Conservation (phyloP, 805 yeast genomes). For the Cyberlindnera meyerae region DNA sequence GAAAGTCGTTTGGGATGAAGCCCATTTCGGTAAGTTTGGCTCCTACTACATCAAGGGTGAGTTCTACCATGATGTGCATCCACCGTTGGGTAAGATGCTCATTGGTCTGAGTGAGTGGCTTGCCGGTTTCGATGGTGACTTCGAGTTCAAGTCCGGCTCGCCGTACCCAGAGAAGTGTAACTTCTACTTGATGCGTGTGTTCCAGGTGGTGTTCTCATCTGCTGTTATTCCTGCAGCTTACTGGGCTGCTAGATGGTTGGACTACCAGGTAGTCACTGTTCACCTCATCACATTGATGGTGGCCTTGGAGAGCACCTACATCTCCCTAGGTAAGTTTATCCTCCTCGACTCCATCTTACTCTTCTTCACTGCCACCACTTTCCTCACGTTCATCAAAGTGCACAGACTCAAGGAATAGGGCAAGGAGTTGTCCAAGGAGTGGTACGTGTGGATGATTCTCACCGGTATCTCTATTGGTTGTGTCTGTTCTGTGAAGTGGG, state of each 20-base stretch:
- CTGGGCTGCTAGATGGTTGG: constrained; percentile 58
- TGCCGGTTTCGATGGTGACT: constrained; percentile 81
- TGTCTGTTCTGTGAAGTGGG: constrained; percentile 85
- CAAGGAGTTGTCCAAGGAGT: constrained; percentile 34
- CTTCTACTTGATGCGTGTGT: constrained; percentile 61
- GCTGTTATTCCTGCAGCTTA: constrained; percentile 68
- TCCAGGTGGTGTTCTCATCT: constrained; percentile 65
- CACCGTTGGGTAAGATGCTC: constrained; percentile 79
- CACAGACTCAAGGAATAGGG: constrained; percentile 40
- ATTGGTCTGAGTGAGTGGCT: constrained; percentile 73
- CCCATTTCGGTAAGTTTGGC: constrained; percentile 85
- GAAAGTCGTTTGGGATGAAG: constrained; percentile 84
- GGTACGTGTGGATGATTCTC: constrained; percentile 51
- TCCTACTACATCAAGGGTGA: constrained; percentile 74
- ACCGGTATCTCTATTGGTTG: constrained; percentile 74
- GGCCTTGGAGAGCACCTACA: constrained; percentile 61
- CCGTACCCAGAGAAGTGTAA: constrained; percentile 58
- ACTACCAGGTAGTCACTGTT: constrained; percentile 44
- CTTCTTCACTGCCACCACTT: constrained; percentile 70
- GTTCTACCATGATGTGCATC: constrained; percentile 83
- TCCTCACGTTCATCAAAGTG: constrained; percentile 51
- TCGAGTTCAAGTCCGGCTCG: constrained; percentile 65
- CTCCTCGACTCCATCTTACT: constrained; percentile 71
- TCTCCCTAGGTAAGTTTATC: constrained; percentile 70
- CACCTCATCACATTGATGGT: constrained; percentile 61